Percentiles rank a stretch among this genome's conserved stretches.
phyloP scores from a whole-genome alignment of 2,329 filamentous ascomycete species.

The Microsporum ferrugineum region DNA sequence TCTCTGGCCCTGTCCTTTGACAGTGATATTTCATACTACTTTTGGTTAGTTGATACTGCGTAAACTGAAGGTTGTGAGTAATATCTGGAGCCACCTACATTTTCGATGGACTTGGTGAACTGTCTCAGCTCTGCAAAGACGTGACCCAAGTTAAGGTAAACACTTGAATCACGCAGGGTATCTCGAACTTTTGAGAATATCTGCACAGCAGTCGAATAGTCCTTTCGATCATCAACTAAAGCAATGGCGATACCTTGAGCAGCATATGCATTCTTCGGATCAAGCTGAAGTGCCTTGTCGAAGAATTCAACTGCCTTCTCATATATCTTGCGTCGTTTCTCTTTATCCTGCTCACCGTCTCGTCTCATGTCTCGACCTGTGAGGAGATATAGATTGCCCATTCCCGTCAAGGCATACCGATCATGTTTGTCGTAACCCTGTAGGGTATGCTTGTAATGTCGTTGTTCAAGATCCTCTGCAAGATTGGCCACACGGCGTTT shows the following conservation, averaged over 20 bases:
- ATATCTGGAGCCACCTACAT: slow-evolving; percentile 29
- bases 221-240: slow-evolving; percentile 86
- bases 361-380: slow-evolving; percentile 90
- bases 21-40: slow-evolving; percentile 70
- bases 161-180: slow-evolving; percentile 74
- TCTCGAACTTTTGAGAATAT: slow-evolving; percentile 87
- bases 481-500: slow-evolving; percentile 73
- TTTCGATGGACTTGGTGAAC: slow-evolving; percentile 83
- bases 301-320: slow-evolving; percentile 94
- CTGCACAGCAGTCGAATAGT: slow-evolving; percentile 66
- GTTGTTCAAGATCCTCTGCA: slow-evolving; percentile 78
- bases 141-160: slow-evolving; percentile 88
- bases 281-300: slow-evolving; percentile 90
- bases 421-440: slow-evolving; percentile 96
- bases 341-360: slow-evolving; percentile 77
- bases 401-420: slow-evolving; percentile 87
- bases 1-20: slow-evolving; percentile 69
- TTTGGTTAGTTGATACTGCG: slow-evolving; percentile 6
- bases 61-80: not conserved
- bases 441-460: slow-evolving; percentile 92
- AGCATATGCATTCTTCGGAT: slow-evolving; percentile 88
- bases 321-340: slow-evolving; percentile 79
- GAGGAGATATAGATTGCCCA: slow-evolving; percentile 88
- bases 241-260: slow-evolving; percentile 94
- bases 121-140: slow-evolving; percentile 84